Percentiles rank a stretch among this genome's conserved stretches.
These are phyloP conservation scores for Candida pini DNA, from an alignment of 805 yeast species.

Conservation along the genomic window DNA sequence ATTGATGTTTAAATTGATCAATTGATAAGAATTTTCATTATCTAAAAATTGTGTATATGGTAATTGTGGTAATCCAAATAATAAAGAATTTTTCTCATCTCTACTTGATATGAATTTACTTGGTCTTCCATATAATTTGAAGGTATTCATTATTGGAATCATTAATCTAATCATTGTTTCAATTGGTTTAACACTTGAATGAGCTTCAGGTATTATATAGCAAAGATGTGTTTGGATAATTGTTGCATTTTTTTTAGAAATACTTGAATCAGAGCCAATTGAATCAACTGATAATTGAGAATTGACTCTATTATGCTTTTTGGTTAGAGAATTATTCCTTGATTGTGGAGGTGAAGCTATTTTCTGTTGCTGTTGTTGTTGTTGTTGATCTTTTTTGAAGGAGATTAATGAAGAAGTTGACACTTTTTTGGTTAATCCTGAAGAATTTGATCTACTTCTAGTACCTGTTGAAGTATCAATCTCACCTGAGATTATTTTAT, in stretches of 20 bases:
- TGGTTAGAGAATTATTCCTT: constrained; percentile 11
- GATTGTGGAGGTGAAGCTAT: constrained; percentile 14
- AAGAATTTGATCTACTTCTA: constrained; percentile 24
- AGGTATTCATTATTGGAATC: constrained; percentile 65
- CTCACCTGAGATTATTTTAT: constrained; percentile 18
- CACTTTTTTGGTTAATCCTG: constrained; percentile 14
- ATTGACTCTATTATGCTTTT: constrained; percentile 17
- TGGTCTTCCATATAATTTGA: constrained; percentile 72
- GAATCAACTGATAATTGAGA: constrained; percentile 24
- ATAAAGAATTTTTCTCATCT: constrained; percentile 37
- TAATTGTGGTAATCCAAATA: constrained; percentile 70
- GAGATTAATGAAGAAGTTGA: constrained; percentile 25
- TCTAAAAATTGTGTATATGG: constrained; percentile 60
- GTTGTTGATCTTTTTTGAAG: constrained; percentile 5
- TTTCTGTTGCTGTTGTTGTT: constrained; percentile 4
- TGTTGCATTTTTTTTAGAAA: constrained; percentile 10
- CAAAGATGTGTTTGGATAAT: constrained; percentile 24
- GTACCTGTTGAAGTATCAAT: constrained; percentile 13
- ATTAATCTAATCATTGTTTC: constrained; percentile 70
- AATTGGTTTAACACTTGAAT: constrained; percentile 64
- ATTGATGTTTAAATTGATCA: constrained; percentile 26
- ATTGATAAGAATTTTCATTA: constrained; percentile 24
- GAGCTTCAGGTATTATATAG: constrained; percentile 56
- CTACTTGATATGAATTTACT: constrained; percentile 38
- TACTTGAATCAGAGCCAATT: constrained; percentile 14